Evolutionary conservation across 2,329 filamentous ascomycete species (phyloP).

Genomic region (Claviceps monticola): DNA sequence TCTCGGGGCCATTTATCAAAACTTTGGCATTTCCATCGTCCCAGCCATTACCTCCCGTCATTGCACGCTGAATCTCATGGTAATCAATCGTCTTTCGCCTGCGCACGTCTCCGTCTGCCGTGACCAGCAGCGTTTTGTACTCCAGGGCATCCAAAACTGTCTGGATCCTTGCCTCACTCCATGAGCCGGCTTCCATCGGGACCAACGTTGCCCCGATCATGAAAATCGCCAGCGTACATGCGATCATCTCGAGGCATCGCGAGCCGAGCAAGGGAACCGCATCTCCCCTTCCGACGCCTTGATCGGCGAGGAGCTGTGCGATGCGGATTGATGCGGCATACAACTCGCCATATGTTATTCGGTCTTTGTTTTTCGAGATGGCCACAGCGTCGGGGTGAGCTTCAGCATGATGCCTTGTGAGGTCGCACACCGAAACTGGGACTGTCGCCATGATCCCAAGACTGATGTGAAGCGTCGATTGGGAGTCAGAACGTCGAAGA

Average conservation of each 20-base stretch:
- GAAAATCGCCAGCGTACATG: slow-evolving; percentile 1
- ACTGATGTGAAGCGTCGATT: neutral
- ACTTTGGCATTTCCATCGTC: neutral
- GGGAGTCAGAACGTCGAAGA: neutral
- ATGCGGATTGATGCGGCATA: neutral
- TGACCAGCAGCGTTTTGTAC: neutral
- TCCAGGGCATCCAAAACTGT: neutral
- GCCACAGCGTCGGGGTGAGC: neutral
- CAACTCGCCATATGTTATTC: neutral
- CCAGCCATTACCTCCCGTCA: neutral
- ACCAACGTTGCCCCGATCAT: slow-evolving; percentile 1
- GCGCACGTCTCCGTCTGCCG: neutral
- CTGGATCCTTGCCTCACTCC: slow-evolving; percentile 4
- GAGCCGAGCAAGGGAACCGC: slow-evolving; percentile 2
- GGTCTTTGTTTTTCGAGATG: neutral
- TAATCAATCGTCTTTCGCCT: neutral
- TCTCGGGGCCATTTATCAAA: slow-evolving; percentile 4
- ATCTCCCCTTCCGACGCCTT: neutral
- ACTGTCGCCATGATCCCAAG: neutral
- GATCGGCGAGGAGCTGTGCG: neutral
- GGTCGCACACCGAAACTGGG: neutral
- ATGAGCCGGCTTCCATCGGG: slow-evolving; percentile 4
- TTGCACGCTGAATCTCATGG: neutral
- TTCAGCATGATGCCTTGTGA: neutral
- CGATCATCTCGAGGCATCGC: slow-evolving; percentile 3